Percentiles rank a stretch among this genome's conserved stretches.
These are phyloP conservation scores for Boletus sp. DNA, from an alignment of 768 basidiomycete genomes.

Conservation along the genomic window DNA sequence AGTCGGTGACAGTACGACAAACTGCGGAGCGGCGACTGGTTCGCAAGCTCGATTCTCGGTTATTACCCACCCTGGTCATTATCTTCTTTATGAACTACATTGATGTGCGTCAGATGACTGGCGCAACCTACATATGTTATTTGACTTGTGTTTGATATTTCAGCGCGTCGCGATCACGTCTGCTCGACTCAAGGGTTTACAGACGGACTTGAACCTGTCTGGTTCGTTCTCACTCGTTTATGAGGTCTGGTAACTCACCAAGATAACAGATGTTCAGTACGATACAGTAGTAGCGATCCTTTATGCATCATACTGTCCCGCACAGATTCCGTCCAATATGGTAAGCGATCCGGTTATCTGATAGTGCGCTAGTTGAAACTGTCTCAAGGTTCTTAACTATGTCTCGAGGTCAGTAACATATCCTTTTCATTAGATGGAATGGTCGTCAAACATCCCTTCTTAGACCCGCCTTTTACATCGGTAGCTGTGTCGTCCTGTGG, in stretches of 20 bases:
- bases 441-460: neutral
- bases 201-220: neutral
- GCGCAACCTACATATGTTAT: neutral
- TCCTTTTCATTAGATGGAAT: neutral
- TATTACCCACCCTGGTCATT: neutral
- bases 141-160: neutral
- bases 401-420: neutral
- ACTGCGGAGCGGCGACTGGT: neutral
- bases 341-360: neutral
- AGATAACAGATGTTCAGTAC: neutral
- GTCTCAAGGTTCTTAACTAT: neutral
- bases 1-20: neutral
- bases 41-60: neutral
- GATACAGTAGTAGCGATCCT: neutral
- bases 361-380: neutral
- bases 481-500: neutral
- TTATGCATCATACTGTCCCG: neutral
- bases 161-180: neutral
- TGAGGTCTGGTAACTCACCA: neutral
- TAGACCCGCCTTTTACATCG: neutral
- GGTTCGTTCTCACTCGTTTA: neutral
- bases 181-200: neutral
- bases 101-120: neutral
- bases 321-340: neutral
- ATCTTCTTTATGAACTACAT: slow-evolving; percentile 2